A percentile compares a stretch with the other conserved stretches of the same genome.
Evolutionary conservation across 2,329 filamentous ascomycete species (phyloP).

Genomic region (Aspergillus transmontanensis): DNA sequence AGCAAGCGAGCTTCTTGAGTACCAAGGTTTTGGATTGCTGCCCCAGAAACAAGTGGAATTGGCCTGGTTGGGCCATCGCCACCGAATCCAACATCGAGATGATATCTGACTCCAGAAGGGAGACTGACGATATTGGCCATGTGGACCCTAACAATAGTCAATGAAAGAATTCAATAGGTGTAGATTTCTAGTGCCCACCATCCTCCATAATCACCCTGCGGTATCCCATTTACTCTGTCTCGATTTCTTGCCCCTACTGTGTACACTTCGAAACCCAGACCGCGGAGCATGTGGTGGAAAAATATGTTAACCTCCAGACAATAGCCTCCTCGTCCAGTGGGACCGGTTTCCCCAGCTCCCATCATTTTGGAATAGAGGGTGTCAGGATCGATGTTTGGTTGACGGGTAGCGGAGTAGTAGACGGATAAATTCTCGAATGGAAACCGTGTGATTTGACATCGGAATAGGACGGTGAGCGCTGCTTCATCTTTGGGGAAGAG

Average conservation of each 20-base stretch:
- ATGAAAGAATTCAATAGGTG: fast-evolving
- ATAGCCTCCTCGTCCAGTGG: slow-evolving; percentile 57
- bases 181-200: slow-evolving; percentile 19
- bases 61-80: slow-evolving; percentile 63
- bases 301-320: slow-evolving; percentile 63
- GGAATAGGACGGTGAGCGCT: slow-evolving; percentile 43
- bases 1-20: slow-evolving; percentile 58
- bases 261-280: slow-evolving; percentile 56
- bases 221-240: slow-evolving; percentile 26
- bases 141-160: slow-evolving; percentile 46
- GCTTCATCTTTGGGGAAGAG: slow-evolving; percentile 39
- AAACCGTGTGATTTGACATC: slow-evolving; percentile 51
- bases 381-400: slow-evolving; percentile 50
- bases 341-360: slow-evolving; percentile 11
- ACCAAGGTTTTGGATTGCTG: slow-evolving; percentile 53
- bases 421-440: slow-evolving; percentile 61
- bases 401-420: slow-evolving; percentile 51
- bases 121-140: slow-evolving; percentile 61
- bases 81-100: slow-evolving; percentile 63
- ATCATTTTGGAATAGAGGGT: slow-evolving; percentile 56
- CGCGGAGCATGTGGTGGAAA: slow-evolving; percentile 56
- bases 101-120: slow-evolving; percentile 49
- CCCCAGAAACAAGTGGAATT: slow-evolving; percentile 51
- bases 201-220: slow-evolving; percentile 29
- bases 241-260: slow-evolving; percentile 54